phyloP scores from a whole-genome alignment of 306 rosid species.

The Lathyrus sativus region DNA sequence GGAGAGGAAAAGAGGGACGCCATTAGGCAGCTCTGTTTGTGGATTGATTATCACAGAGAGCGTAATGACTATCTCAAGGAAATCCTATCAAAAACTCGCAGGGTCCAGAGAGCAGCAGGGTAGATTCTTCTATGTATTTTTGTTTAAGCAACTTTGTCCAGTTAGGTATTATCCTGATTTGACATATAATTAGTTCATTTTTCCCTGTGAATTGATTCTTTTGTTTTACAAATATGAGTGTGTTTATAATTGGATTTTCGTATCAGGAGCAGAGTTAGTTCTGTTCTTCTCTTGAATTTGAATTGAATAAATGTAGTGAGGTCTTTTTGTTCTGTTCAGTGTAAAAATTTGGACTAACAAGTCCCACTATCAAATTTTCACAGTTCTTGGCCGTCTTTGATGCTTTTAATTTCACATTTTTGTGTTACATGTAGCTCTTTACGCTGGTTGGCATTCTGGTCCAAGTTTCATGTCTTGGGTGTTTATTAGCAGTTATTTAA shows the following conservation, averaged over 20 bases:
- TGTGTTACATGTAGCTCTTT: too few relatives aligned
- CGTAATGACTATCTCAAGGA: conserved; percentile 78
- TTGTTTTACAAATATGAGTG: conserved; percentile 31
- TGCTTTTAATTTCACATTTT: neutral
- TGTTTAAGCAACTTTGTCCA: conserved; percentile 33
- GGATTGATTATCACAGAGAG: conserved; percentile 86
- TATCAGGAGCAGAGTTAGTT: conserved; percentile 28
- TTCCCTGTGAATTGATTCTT: conserved; percentile 40
- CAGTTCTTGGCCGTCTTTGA: neutral
- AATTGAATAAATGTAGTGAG: conserved; percentile 19
- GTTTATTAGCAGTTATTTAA: too few relatives aligned
- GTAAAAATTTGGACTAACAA: conserved; percentile 1
- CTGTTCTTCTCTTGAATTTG: conserved; percentile 31
- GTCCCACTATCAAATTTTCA: conserved; percentile 3
- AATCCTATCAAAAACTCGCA: conserved; percentile 53
- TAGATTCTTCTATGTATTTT: conserved; percentile 32
- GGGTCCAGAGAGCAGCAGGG: conserved; percentile 59
- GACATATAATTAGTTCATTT: conserved; percentile 38
- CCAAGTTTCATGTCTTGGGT: too few relatives aligned
- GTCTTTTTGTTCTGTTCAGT: conserved; percentile 13
- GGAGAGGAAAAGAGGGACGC: conserved; percentile 96
- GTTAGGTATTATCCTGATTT: conserved; percentile 31
- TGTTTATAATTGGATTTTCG: conserved; percentile 37
- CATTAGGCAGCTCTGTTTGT: conserved; percentile 87
- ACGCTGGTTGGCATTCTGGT: neutral